These are phyloP conservation scores for Coniochaeta pulveracea DNA, from an alignment of 2,329 filamentous ascomycete genomes.

Conservation along the genomic window DNA sequence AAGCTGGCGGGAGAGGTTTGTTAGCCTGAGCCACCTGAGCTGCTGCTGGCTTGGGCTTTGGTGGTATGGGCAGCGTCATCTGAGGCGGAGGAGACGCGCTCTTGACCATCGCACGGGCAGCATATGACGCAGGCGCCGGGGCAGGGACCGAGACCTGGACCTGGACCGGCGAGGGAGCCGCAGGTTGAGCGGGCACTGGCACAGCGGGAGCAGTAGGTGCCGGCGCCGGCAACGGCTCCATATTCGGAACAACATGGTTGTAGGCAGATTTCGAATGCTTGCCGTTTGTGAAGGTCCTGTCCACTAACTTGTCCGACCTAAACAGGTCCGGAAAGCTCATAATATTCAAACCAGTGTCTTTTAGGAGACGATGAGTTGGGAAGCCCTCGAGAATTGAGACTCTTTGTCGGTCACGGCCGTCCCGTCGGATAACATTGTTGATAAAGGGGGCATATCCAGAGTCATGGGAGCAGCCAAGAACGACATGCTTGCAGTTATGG, in stretches of 20 bases:
- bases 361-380: slow-evolving; percentile 37
- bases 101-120: slow-evolving; percentile 28
- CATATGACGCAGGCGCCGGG: slow-evolving; percentile 21
- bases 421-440: slow-evolving; percentile 38
- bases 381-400: slow-evolving; percentile 43
- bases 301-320: slow-evolving; percentile 38
- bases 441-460: slow-evolving; percentile 48
- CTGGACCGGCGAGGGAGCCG: slow-evolving; percentile 14
- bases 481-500: slow-evolving; percentile 48
- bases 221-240: slow-evolving; percentile 5
- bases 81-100: slow-evolving; percentile 28
- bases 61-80: slow-evolving; percentile 24
- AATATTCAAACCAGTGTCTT: slow-evolving; percentile 31
- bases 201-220: slow-evolving; percentile 7
- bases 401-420: slow-evolving; percentile 25
- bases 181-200: slow-evolving; percentile 5
- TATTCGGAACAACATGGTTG: no score
- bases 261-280: no score
- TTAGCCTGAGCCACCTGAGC: slow-evolving; percentile 12
- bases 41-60: slow-evolving; percentile 14
- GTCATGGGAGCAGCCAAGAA: slow-evolving; percentile 52
- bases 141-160: no score
- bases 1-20: slow-evolving; percentile 23
- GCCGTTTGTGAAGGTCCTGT: slow-evolving; percentile 19
- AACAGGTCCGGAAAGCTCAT: slow-evolving; percentile 38